These are phyloP conservation scores for Gyromitra esculenta DNA, from an alignment of 2,329 filamentous ascomycete genomes.

Conservation along the genomic window DNA sequence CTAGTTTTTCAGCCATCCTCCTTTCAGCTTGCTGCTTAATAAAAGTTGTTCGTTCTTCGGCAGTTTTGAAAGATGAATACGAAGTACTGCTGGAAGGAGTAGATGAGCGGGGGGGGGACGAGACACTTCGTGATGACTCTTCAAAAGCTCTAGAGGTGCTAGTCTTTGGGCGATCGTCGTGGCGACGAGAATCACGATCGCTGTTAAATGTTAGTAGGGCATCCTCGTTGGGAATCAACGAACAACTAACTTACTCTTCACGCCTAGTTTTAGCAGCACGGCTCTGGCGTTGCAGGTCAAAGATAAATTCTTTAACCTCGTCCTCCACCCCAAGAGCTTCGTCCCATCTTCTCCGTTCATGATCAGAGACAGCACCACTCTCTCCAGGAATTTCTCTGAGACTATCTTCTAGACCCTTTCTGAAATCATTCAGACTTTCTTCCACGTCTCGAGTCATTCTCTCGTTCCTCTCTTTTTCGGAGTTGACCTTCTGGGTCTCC, in stretches of 20 bases:
- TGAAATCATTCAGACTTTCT: conserved; percentile 91
- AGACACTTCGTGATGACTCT: conserved; percentile 63
- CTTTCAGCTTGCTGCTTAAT: conserved; percentile 97
- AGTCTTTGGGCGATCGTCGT: conserved; percentile 41
- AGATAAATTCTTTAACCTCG: conserved; percentile 97
- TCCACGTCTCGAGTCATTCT: conserved; percentile 97
- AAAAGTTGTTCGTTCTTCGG: conserved; percentile 92
- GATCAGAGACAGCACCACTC: conserved; percentile 53
- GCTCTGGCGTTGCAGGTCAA: conserved; percentile 88
- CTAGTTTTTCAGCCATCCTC: conserved; percentile 94
- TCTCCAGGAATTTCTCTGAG: conserved; percentile 84
- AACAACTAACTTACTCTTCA: conserved; percentile 60
- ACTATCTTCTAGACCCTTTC: conserved; percentile 82
- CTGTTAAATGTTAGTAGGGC: conserved; percentile 27
- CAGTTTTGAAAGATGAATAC: conserved; percentile 85
- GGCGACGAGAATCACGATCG: conserved; percentile 49
- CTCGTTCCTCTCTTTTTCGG: conserved; percentile 92
- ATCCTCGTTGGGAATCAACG: not conserved
- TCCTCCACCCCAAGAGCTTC: conserved; percentile 96
- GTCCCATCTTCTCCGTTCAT: conserved; percentile 89
- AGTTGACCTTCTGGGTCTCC: conserved; percentile 80
- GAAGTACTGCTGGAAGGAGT: conserved; percentile 67
- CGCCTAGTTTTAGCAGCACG: conserved; percentile 67
- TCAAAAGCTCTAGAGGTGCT: conserved; percentile 61
- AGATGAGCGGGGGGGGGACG: conserved; percentile 67